Evolutionary conservation across 805 yeast genomes (phyloP).

Genomic region (Komagataella pseudopastoris): DNA sequence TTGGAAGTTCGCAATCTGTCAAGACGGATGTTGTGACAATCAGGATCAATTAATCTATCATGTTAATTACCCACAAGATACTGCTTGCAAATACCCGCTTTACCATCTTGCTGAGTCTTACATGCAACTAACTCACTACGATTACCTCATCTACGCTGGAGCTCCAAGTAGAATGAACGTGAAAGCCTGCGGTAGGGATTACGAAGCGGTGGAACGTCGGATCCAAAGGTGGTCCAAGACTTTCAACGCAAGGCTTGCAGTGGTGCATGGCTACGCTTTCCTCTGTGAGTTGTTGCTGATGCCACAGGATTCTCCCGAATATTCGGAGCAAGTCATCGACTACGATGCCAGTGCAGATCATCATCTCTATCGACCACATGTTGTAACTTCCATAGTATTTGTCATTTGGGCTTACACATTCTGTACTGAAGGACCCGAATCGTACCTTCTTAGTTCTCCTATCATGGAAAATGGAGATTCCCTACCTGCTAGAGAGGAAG

Average conservation of each 20-base stretch:
- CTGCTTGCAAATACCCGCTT: conserved; percentile 43
- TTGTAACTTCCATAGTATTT: conserved; percentile 20
- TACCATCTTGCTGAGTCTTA: conserved; percentile 59
- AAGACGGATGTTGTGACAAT: conserved; percentile 8
- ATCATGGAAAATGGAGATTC: conserved; percentile 6
- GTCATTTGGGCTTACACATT: conserved; percentile 36
- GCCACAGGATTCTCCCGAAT: conserved; percentile 6
- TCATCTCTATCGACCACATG: conserved; percentile 19
- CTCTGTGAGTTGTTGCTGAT: conserved; percentile 41
- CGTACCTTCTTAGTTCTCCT: conserved; percentile 8
- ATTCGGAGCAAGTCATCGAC: conserved; percentile 13
- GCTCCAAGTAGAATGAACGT: conserved; percentile 65
- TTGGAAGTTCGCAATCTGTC: conserved; percentile 33
- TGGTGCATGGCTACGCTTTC: conserved; percentile 41
- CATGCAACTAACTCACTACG: conserved; percentile 53
- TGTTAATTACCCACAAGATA: conserved; percentile 9
- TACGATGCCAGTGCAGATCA: conserved; percentile 22
- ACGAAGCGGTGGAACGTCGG: conserved; percentile 29
- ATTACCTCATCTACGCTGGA: conserved; percentile 64
- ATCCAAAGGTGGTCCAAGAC: conserved; percentile 34
- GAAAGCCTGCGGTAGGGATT: conserved; percentile 37
- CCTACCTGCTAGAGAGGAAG: conserved; percentile 29
- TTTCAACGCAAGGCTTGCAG: conserved; percentile 30
- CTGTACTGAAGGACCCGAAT: conserved; percentile 35
- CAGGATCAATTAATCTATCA: background rate